Base-by-base conservation (phyloP, 2,329 filamentous ascomycete genomes). In the Neoscytalidium dimidiatum region DNA sequence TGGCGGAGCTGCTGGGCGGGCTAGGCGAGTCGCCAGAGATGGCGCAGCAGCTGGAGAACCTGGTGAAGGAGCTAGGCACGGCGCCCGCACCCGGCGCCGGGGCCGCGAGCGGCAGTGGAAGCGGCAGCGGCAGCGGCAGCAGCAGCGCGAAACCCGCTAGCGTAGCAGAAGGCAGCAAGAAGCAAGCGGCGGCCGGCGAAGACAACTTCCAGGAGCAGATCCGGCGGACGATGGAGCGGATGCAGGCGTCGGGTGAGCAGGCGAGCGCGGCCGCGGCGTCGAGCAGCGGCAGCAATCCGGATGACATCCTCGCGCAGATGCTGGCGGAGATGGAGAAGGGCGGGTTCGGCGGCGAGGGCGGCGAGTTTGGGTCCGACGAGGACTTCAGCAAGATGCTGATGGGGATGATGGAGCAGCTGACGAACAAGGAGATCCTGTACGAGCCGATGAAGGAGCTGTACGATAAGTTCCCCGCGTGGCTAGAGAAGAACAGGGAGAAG, bases 391-490 rank as follows among this genome's bases (percentile, higher is more conserved):
- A 96, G 80, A 92, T 98, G 88, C 86, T 99, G 66, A 88, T 96
- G 85, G 92, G 91, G 62, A 97, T 98, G 92, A 98, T 99, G 94
- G 92, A 98, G 80, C 94, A 99, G 78, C 85, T 99, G 68, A 98
- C 95, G 3, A 97, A 96, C 78, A 98, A 97, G 82, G 95, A 98
- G 71, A 97, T 99, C 68, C 80, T 99, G 58, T 98, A 98, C 76
- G 94, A 99, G 80, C 95, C 95, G 2, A 97, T 99, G 93, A 97
- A 97, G 82, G 95, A 99, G 79, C 82, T 99, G 53, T 82, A 96
- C 76, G 90, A 92, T 62, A 98, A 97, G 78, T 99, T 95, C 74
- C 94, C 94, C 0, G 88, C 80, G 2, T 99, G 95, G 94, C 84
- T 99, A 76, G 85, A 86, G 71, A 90, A 91, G 79, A 94, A 97